Percentiles rank a stretch among this genome's conserved stretches.
phyloP scores from a whole-genome alignment of 1,139 yeast species.

The Hyphopichia buzzinii region DNA sequence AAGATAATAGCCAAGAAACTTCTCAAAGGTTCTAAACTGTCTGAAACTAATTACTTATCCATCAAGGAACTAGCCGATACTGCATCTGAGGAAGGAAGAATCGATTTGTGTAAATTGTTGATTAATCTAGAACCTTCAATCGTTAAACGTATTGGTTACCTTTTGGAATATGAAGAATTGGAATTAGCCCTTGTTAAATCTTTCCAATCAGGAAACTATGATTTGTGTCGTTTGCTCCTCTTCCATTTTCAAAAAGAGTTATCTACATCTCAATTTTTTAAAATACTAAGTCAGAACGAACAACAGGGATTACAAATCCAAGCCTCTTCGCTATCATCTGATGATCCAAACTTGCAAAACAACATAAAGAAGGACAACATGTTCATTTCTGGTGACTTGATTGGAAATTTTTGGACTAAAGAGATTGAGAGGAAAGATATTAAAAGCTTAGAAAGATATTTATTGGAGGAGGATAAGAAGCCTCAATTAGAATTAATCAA shows the following conservation, averaged over 20 bases:
- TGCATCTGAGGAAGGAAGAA: slow-evolving; percentile 84
- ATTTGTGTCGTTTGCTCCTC: slow-evolving; percentile 61
- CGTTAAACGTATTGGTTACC: slow-evolving; percentile 57
- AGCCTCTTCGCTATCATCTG: slow-evolving; percentile 10
- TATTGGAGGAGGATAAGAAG: slow-evolving; percentile 33
- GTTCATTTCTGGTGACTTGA: slow-evolving; percentile 36
- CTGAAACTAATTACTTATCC: slow-evolving; percentile 39
- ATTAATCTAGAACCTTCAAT: slow-evolving; percentile 69
- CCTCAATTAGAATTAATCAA: slow-evolving; percentile 21
- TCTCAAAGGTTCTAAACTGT: slow-evolving; percentile 13
- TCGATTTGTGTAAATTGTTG: slow-evolving; percentile 60
- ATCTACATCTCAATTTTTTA: slow-evolving; percentile 40
- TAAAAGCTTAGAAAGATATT: slow-evolving; percentile 27
- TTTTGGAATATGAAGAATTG: slow-evolving; percentile 70
- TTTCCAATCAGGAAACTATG: slow-evolving; percentile 63
- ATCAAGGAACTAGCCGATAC: slow-evolving; percentile 63
- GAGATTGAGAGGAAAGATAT: slow-evolving; percentile 26
- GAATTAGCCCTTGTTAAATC: slow-evolving; percentile 71
- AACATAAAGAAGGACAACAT: slow-evolving; percentile 14
- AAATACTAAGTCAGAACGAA: slow-evolving; percentile 42
- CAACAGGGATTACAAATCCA: slow-evolving; percentile 18
- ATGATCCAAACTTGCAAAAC: slow-evolving; percentile 10
- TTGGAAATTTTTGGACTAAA: slow-evolving; percentile 43
- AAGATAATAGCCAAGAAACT: slow-evolving; percentile 49
- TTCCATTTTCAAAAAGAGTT: slow-evolving; percentile 44